Base-by-base conservation (phyloP, 768 basidiomycete species). In the Termitomyces sp. region DNA sequence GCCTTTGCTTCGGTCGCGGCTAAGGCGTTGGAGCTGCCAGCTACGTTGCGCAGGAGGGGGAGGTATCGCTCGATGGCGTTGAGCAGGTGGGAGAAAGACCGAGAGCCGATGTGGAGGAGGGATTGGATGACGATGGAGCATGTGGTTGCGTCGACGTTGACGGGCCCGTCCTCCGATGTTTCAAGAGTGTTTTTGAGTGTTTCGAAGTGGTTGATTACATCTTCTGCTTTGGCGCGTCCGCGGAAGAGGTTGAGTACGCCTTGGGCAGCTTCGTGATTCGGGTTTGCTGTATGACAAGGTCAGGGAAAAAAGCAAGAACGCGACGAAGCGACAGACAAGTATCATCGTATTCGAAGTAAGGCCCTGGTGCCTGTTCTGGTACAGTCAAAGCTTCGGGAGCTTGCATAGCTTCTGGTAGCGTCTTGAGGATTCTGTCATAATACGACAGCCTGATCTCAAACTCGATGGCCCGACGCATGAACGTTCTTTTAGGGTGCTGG, bases 1-100 rank as follows among this genome's bases (percentile, higher is more conserved):
- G 73, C 76, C 66, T 88, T 83, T 57, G 86, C 82, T 62, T 88
- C 82, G 39, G 71, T 60, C 47, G 54, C 66, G 11, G 10, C 43
- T 13, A 51, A 36, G 9, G 11, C 25, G 16, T 38, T 49, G 0
- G 50, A 51, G 3, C 50, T 31, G 43, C 35, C 79, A 0, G 88
- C 77, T 39, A 91, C 74, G 36, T 75, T 78, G 16, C 88, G 88
- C 18, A 94, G 76, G 5, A 94, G 75, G 5, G 82, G 81, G 1
- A 95, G 83, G 65, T 95, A 98, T 16, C 97, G 88, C 66, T 99
- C 97, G 60, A 98, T 93, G 3, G 94, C 95, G 65, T 98, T 98
- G 60, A 98, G 83, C 62, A 98, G 87, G 70, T 99, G 97, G 0
- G 95, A 98, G 77, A 99, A 98, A 3, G 95, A 97, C 15, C 97